phyloP scores from a whole-genome alignment of 2,329 filamentous ascomycete species.

The Microcera coccophila region DNA sequence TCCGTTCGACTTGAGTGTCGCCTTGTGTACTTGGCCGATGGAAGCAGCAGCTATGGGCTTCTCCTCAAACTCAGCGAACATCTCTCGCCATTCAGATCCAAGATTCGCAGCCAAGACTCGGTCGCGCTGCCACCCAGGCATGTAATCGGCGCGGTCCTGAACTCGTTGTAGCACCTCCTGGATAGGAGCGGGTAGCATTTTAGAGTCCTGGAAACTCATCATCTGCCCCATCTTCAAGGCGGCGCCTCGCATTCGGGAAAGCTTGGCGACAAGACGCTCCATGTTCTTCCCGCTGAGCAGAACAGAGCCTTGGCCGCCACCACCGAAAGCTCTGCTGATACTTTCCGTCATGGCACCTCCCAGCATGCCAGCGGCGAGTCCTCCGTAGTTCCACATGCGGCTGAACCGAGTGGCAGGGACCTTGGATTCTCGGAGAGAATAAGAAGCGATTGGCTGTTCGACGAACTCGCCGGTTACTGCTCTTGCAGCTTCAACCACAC shows the following conservation, averaged over 20 bases:
- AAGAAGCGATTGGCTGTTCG: constrained; percentile 34
- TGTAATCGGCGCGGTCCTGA: constrained; percentile 95
- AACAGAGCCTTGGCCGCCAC: constrained; percentile 65
- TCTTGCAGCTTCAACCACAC: constrained; percentile 23
- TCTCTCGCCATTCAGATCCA: constrained; percentile 75
- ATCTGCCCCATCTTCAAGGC: constrained; percentile 97
- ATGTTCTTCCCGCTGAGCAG: constrained; percentile 88
- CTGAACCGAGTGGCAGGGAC: constrained; percentile 86
- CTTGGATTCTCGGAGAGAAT: constrained; percentile 79
- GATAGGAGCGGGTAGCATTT: constrained; percentile 84
- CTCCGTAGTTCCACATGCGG: constrained; percentile 90
- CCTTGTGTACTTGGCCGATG: constrained; percentile 92
- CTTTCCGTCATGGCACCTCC: constrained; percentile 86
- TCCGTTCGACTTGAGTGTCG: constrained; percentile 70
- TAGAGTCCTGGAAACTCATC: constrained; percentile 96
- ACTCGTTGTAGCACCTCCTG: constrained; percentile 89
- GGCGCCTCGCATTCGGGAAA: constrained; percentile 94
- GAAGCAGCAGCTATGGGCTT: constrained; percentile 91
- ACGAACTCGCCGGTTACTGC: constrained; percentile 19
- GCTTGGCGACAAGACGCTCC: constrained; percentile 85
- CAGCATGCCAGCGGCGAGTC: constrained; percentile 90
- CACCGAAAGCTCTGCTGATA: constrained; percentile 73
- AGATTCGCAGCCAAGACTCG: constrained; percentile 76
- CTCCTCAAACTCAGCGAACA: constrained; percentile 84
- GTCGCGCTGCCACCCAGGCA: constrained; percentile 91